Conservation (phyloP, 108 stramenopile species). For the Cyclotella sp. region DNA sequence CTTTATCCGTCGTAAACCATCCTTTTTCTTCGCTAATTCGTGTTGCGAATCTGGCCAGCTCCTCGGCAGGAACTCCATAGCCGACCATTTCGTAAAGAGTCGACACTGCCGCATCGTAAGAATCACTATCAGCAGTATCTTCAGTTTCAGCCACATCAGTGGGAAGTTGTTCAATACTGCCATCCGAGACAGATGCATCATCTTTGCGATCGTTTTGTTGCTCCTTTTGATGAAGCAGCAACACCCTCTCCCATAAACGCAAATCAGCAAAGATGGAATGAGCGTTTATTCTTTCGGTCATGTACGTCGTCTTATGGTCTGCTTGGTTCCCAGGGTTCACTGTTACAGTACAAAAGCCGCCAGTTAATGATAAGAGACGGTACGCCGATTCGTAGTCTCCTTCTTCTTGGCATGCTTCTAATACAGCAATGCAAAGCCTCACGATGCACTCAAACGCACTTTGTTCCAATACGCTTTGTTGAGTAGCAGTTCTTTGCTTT, state of each 20-base stretch:
- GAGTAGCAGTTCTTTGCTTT: conserved; percentile 32
- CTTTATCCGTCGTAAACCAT: conserved; percentile 80
- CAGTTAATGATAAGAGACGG: conserved; percentile 70
- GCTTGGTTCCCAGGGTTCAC: conserved; percentile 18
- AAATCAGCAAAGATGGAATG: conserved; percentile 87
- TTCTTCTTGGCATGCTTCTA: conserved; percentile 82
- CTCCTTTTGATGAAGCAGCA: conserved; percentile 67
- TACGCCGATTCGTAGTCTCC: conserved; percentile 83
- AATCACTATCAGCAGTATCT: conserved; percentile 57
- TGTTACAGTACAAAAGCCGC: conserved; percentile 71
- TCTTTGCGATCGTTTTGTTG: conserved; percentile 58
- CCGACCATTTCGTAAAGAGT: conserved; percentile 92
- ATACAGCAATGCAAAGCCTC: conserved; percentile 77
- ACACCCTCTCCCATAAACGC: conserved; percentile 78
- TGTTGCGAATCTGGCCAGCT: conserved; percentile 82
- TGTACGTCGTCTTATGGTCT: conserved; percentile 58
- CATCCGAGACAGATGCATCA: conserved; percentile 23
- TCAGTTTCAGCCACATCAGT: conserved; percentile 45
- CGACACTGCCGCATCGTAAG: conserved; percentile 83
- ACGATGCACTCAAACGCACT: conserved; percentile 78
- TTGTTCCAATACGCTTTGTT: conserved; percentile 61
- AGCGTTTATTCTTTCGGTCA: conserved; percentile 76
- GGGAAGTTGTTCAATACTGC: conserved; percentile 31
- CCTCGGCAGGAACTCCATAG: conserved; percentile 82
- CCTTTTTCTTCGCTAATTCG: conserved; percentile 68